Evolutionary conservation across 2,329 filamentous ascomycete genomes (phyloP), one percentile per base, ranked within the genome.

Genomic region (Tolypocladium ovalisporum): DNA sequence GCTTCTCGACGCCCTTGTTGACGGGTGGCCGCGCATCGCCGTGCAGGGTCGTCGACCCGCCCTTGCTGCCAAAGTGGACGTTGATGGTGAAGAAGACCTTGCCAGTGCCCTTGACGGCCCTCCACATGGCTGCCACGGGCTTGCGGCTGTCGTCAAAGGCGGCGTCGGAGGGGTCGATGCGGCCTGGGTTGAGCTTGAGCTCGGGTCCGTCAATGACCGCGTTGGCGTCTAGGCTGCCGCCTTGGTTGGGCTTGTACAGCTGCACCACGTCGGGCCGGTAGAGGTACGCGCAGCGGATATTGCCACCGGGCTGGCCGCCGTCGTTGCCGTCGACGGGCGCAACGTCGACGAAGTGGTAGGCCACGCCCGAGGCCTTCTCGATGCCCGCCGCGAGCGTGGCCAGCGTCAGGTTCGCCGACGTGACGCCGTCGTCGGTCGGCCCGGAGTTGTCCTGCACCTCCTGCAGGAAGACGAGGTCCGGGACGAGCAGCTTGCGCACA

Each of bases 391-490:
- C 70, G 2, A 89, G 78, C 0, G 80, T 77, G 2, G 75, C 67
- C 1, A 89, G 77, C 0, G 86, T 88, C 51, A 76, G 54, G 64
- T 85, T 84, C 47, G 83, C 81, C 44, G 69, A 71, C 17, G 77
- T 75, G 47, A 78, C 75, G 59, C 79, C 84, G 62, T 88, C 78
- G 67, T 88, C 77, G 15, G 77, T 81, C 2, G 77, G 68, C 17
- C 86, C 86, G 44, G 76, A 79, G 73, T 85, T 76, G 66, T 89
- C 87, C 70, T 89, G 87, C 52, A 89, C 74, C 70, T 89, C 87
- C 67, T 89, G 86, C 3, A 90, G 64, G 66, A 88, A 87, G 58
- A 90, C 65, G 6, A 89, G 67, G 65, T 86, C 83, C 0, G 87
- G 87, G 0, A 78, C 79, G 58, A 76, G 78, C 61, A 89, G 72